Evolutionary conservation across 2,329 filamentous ascomycete species (phyloP).

Genomic region (Stachybotrys elegans): DNA sequence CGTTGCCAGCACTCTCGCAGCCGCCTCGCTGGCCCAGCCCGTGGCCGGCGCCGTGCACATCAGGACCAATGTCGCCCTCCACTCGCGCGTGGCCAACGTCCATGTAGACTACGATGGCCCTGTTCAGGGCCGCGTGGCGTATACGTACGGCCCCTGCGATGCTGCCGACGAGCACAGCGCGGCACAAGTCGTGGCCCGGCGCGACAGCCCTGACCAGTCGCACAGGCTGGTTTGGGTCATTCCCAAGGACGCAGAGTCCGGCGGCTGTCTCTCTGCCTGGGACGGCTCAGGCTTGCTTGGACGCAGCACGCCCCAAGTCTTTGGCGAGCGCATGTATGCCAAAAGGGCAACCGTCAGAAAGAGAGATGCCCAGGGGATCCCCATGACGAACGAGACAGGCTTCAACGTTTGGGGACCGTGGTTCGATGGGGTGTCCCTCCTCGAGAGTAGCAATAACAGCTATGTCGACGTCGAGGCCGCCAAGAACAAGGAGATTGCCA

Average conservation of each 20-base stretch:
- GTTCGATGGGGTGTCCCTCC: conserved; percentile 59
- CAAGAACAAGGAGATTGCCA: neutral
- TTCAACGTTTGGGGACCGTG: conserved; percentile 48
- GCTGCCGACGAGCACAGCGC: conserved; percentile 8
- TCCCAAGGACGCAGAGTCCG: conserved; percentile 15
- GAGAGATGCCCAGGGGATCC: conserved; percentile 12
- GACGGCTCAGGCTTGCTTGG: conserved; percentile 26
- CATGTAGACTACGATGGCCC: conserved; percentile 11
- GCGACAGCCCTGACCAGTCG: conserved; percentile 7
- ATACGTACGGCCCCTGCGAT: conserved; percentile 17
- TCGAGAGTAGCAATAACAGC: conserved; percentile 47
- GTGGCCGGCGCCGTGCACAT: too few relatives aligned
- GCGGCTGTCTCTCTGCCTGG: conserved; percentile 37
- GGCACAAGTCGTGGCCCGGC: conserved; percentile 13
- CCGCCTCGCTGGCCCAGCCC: too few relatives aligned
- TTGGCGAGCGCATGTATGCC: conserved; percentile 8
- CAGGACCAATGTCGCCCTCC: neutral
- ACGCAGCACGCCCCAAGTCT: conserved; percentile 25
- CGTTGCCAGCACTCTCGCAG: too few relatives aligned
- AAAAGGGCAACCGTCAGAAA: neutral
- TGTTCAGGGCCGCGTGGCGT: conserved; percentile 13
- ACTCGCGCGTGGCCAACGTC: conserved; percentile 6
- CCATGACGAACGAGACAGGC: conserved; percentile 44
- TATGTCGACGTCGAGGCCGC: conserved; percentile 45
- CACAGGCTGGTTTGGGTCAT: conserved; percentile 19